Conservation (phyloP, 768 basidiomycete genomes). For the Rhizopogon rudus region DNA sequence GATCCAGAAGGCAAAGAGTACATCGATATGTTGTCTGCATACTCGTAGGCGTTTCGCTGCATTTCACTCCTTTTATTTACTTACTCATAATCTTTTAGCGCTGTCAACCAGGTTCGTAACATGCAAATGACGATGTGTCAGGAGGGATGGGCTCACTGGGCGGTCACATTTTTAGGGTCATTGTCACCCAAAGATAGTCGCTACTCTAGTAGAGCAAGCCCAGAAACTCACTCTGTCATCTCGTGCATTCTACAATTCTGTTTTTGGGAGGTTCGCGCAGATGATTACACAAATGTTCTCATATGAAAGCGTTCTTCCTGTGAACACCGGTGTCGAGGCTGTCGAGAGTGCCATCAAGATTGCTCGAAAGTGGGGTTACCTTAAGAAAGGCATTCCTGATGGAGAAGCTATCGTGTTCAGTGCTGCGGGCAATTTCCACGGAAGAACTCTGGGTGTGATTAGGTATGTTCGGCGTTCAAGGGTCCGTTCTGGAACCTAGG, state of each 20-base stretch:
- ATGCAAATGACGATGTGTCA: background rate
- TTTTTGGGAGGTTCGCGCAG: slow-evolving; percentile 88
- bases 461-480: slow-evolving; percentile 38
- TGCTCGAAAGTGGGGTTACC: slow-evolving; percentile 95
- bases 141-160: slow-evolving; percentile 2
- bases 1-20: slow-evolving; percentile 94
- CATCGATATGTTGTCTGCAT: slow-evolving; percentile 97
- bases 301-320: slow-evolving; percentile 94
- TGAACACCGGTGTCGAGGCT: slow-evolving; percentile 99
- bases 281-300: slow-evolving; percentile 79
- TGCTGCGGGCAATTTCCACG: slow-evolving; percentile 92
- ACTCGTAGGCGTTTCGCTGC: slow-evolving; percentile 61
- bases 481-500: background rate
- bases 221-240: slow-evolving; percentile 90
- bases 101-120: slow-evolving; percentile 75
- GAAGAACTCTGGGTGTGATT: slow-evolving; percentile 85
- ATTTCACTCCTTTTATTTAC: slow-evolving; percentile 5
- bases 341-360: slow-evolving; percentile 98
- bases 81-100: slow-evolving; percentile 36
- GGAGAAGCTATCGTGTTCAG: slow-evolving; percentile 85
- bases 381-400: slow-evolving; percentile 73
- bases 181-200: slow-evolving; percentile 87
- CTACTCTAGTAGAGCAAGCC: slow-evolving; percentile 78
- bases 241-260: slow-evolving; percentile 92
- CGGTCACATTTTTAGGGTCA: slow-evolving; percentile 52